Percentiles rank a stretch among this genome's conserved stretches.
phyloP scores from a whole-genome alignment of 768 basidiomycete species.

The Panaeolus cyanescens region DNA sequence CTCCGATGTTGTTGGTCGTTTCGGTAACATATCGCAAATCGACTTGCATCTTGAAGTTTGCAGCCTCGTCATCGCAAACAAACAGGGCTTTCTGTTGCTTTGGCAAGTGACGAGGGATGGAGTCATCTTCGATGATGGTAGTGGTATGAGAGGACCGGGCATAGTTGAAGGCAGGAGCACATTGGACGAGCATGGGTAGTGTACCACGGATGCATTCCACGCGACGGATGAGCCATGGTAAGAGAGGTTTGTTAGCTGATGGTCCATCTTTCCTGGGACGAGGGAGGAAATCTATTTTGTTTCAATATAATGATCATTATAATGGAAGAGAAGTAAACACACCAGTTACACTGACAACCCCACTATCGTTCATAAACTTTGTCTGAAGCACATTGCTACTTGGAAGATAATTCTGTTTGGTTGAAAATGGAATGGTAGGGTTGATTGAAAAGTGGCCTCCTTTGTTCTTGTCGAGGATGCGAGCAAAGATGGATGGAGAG shows the following conservation, averaged over 20 bases:
- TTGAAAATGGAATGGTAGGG: conserved; percentile 67
- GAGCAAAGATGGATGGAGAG: conserved; percentile 89
- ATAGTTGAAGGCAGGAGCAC: conserved; percentile 97
- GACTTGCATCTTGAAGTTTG: conserved; percentile 26
- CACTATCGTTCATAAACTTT: conserved; percentile 89
- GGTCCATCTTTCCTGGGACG: conserved; percentile 47
- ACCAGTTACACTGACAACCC: conserved; percentile 86
- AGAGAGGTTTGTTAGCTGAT: conserved; percentile 55
- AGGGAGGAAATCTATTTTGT: conserved; percentile 70
- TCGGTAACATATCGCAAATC: conserved; percentile 81
- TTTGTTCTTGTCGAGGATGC: conserved; percentile 87
- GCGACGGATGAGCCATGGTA: conserved; percentile 84
- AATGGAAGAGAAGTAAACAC: neutral
- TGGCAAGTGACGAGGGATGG: conserved; percentile 19
- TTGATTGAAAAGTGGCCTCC: conserved; percentile 92
- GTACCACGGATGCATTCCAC: conserved; percentile 87
- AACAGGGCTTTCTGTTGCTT: conserved; percentile 64
- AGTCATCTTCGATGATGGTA: conserved; percentile 48
- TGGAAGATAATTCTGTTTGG: conserved; percentile 83
- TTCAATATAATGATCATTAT: conserved; percentile 7
- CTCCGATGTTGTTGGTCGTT: conserved; percentile 40
- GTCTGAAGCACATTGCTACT: conserved; percentile 88
- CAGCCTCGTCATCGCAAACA: conserved; percentile 51
- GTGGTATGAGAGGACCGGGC: conserved; percentile 77
- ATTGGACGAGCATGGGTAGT: conserved; percentile 82